A percentile compares a stretch with the other conserved stretches of the same genome.
Evolutionary conservation across 2,329 filamentous ascomycete genomes (phyloP).

Genomic region (Chalara sp.): DNA sequence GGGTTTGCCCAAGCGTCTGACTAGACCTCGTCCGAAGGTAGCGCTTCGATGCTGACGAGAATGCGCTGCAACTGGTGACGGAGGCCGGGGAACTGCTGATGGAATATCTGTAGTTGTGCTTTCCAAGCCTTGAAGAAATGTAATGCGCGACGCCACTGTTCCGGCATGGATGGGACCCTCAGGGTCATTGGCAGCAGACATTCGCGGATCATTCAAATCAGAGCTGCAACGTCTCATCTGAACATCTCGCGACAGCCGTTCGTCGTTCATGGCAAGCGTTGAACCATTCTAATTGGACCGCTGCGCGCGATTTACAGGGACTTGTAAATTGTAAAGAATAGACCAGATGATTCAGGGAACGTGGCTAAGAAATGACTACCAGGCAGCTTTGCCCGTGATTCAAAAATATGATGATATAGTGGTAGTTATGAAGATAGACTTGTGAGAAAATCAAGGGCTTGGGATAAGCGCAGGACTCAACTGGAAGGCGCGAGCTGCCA

Average conservation of each 20-base stretch:
- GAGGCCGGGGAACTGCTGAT: slow-evolving; percentile 11
- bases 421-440: too few species aligned
- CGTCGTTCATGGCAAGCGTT: slow-evolving; percentile 17
- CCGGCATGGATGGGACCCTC: slow-evolving; percentile 16
- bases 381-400: too few species aligned
- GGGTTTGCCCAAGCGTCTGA: too few species aligned
- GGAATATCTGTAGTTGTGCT: slow-evolving; percentile 9
- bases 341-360: too few species aligned
- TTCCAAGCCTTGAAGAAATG: slow-evolving; percentile 25
- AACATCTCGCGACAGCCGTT: slow-evolving; percentile 5
- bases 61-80: slow-evolving; percentile 22
- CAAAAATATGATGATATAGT: too few species aligned
- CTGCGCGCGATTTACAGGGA: too few species aligned
- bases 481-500: too few species aligned
- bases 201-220: slow-evolving; percentile 2
- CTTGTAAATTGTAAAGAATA: too few species aligned
- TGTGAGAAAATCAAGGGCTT: too few species aligned
- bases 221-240: not conserved
- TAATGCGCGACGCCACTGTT: slow-evolving; percentile 29
- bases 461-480: too few species aligned
- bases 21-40: too few species aligned
- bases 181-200: slow-evolving; percentile 3
- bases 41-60: slow-evolving; percentile 9
- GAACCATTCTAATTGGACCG: not conserved
- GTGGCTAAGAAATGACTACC: too few species aligned